phyloP scores from a whole-genome alignment of 768 basidiomycete genomes.

The Leccinum uliginosum region DNA sequence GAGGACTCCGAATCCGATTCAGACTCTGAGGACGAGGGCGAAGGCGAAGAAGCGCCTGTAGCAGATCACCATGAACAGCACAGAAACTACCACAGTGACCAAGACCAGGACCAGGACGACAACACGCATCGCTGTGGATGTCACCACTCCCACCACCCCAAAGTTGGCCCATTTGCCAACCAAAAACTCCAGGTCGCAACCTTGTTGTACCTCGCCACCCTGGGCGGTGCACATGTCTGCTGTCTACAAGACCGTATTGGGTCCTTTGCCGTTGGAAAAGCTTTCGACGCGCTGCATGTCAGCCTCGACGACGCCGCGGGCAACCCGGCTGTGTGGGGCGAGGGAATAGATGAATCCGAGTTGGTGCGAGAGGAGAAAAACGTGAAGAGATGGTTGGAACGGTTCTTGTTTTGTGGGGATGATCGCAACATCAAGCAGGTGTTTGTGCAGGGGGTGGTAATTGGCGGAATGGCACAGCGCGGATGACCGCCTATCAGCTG shows the following conservation, averaged over 20 bases:
- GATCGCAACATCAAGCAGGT: conserved; percentile 77
- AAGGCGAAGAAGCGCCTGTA: background rate
- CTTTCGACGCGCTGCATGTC: conserved; percentile 84
- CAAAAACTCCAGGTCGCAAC: conserved; percentile 66
- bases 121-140: background rate
- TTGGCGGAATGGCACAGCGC: conserved; percentile 51
- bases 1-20: background rate
- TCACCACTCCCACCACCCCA: background rate
- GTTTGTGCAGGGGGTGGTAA: conserved; percentile 71
- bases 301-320: conserved; percentile 45
- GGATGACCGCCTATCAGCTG: background rate
- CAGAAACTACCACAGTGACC: background rate
- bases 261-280: conserved; percentile 72
- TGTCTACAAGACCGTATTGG: conserved; percentile 61
- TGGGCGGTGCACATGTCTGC: conserved; percentile 85
- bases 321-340: conserved; percentile 55
- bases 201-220: conserved; percentile 82
- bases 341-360: conserved; percentile 22
- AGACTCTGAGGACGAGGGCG: background rate
- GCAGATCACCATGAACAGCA: background rate
- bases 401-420: conserved; percentile 83
- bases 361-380: conserved; percentile 14
- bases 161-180: conserved; percentile 37
- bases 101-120: background rate
- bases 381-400: conserved; percentile 61